Base-by-base conservation (phyloP, 768 basidiomycete species). In the Lepiota brunneoincarnata region DNA sequence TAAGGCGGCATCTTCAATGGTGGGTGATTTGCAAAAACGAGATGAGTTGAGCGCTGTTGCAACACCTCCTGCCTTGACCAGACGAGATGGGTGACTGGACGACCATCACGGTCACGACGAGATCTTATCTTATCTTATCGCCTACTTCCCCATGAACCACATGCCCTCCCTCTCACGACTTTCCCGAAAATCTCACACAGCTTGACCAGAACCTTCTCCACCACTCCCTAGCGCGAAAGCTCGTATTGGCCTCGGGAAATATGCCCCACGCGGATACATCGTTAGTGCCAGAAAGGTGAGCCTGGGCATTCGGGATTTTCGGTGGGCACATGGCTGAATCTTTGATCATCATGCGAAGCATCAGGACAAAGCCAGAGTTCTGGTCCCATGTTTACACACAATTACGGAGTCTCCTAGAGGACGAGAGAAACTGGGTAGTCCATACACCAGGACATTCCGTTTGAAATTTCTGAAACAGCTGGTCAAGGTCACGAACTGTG, bases 231-330 rank as follows among this genome's bases (percentile, higher is more conserved):
- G 31, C 31, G 31, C 7, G 31, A 31, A 31, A 31, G 31, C 31
- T 31, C 31, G 31, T 31, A 31, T 31, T 31, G 7, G 7, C 4
- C 31, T 31, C 31, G 11, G 11, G 31, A 5, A 38, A n/a, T 49
- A 93, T 93, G 91, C 87, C 85, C 17, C 92, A 94, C 73, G 91
- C 93, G 54, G 92, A 93, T 64, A 75, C 85, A 10, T 84, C 87
- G 1, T 68, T 84, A 14, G 75, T 95, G 5, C 91, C 90, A n/a
- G 59, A 72, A 18, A 77, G 69, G 73, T 78, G 56, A 35, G 69
- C 51, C n/a, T 6, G 15, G 24, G 5, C 23, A 34, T 38, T 17
- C 12, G 5, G 9, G 21, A 49, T 41, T 21, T 7, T 38, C 7
- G 17, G n/a, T 15, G 4, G 12, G 7, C 35, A 37, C 35, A 21